A percentile compares a stretch with the other conserved stretches of the same genome.
Conservation (phyloP, 2,329 filamentous ascomycete species). For the Myriosclerotinia curreyana region DNA sequence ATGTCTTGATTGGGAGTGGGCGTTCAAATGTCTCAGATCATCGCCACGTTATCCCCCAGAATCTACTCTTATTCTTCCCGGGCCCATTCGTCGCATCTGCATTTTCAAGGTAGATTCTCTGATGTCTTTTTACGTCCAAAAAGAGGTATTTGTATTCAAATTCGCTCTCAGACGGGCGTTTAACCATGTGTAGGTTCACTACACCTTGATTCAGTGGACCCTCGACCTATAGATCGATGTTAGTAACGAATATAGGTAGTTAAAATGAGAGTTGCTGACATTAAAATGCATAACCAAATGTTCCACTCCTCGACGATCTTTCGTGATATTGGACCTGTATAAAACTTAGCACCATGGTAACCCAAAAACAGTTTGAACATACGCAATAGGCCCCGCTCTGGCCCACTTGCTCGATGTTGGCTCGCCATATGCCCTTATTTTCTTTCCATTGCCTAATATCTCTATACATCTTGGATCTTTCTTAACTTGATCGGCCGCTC, state of each 20-base stretch:
- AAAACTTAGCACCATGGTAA: neutral
- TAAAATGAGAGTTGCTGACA: conserved; percentile 48
- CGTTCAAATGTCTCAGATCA: conserved; percentile 17
- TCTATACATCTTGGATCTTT: conserved; percentile 67
- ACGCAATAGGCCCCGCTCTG: conserved; percentile 60
- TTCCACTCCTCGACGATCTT: conserved; percentile 71
- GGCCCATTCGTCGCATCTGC: conserved; percentile 43
- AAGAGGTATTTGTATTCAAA: conserved; percentile 80
- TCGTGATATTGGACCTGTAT: conserved; percentile 60
- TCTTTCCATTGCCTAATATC: conserved; percentile 68
- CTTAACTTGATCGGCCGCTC: conserved; percentile 76
- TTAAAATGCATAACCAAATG: conserved; percentile 86
- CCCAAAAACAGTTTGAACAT: conserved; percentile 27
- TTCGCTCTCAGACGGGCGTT: conserved; percentile 60
- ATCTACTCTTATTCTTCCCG: conserved; percentile 36
- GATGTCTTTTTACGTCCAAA: conserved; percentile 72
- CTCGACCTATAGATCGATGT: conserved; percentile 55
- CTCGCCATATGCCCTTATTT: conserved; percentile 80
- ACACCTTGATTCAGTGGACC: conserved; percentile 71
- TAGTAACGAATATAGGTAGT: neutral
- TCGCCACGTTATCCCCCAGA: conserved; percentile 39
- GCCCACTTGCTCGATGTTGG: conserved; percentile 80
- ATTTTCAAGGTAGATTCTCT: conserved; percentile 64
- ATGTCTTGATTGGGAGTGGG: neutral
- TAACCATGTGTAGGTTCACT: conserved; percentile 76